Evolutionary conservation across 139 green algal genomes (phyloP), one percentile per base, ranked within the genome.

Genomic region (Chlamydomonas sp.): DNA sequence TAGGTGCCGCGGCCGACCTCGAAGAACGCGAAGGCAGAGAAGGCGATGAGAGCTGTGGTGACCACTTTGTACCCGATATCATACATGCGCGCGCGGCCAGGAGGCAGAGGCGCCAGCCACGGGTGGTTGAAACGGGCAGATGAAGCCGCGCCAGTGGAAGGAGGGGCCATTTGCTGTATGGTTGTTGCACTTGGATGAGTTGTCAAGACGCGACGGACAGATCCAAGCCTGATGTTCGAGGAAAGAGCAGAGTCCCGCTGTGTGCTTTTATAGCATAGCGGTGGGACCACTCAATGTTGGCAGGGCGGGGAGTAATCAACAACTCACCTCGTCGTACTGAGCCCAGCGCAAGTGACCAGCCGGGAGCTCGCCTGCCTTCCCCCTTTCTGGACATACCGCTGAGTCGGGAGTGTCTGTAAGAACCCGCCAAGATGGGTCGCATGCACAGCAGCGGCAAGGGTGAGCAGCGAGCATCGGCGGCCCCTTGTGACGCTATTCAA

Each of bases 401-500:
- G 73, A 75, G 72, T 74, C 82, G 82, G 82, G 9, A 62, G 82
- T 86, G 63, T 16, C 63, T 20, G 5, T n/a, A 74, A 77, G 58
- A 89, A 80, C 74, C 75, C 78, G 91, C 84, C 89, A 95, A 85
- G 85, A 99, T 99, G 97, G 97, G 97, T 94, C 97, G 97, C 85
- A 99, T 99, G 97, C 96, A 99, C 95, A 97, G 90, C 88, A 95
- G 92, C 81, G 93, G 95, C 76, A 98, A 98, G 96, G 96, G 83
- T 87, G 49, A 79, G 83, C 4, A 2, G 14, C 60, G 31, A 49
- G 3, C 62, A 60, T 1, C 1, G 10, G 5, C 10, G 61, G 82
- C 82, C 31, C 31, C 31, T 49, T 49, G 31, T 49, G 31, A 49
- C 31, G 31, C 31, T 49, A 49, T 12, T 49, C 58, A 16, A 74